These are phyloP conservation scores for Medakamo hakoo DNA, from an alignment of 139 green algal species.

Conservation along the genomic window DNA sequence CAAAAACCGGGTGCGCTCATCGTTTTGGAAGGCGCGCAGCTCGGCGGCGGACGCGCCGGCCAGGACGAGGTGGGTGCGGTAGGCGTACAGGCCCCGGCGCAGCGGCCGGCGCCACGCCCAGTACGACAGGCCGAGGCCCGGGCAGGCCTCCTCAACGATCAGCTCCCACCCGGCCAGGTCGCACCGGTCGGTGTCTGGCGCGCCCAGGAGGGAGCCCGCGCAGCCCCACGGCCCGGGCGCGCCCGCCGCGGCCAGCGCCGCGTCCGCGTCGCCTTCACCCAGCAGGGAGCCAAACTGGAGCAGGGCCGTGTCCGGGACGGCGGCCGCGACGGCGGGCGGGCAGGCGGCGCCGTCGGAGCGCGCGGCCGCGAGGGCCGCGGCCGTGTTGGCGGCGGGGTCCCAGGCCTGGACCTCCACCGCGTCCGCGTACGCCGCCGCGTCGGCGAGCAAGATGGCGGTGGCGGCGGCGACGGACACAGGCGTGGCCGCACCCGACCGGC, in stretches of 20 bases:
- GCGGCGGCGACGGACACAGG: neutral
- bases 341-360: too few relatives aligned
- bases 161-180: slow-evolving; percentile 26
- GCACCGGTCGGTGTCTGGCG: slow-evolving; percentile 3
- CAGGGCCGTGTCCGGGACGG: slow-evolving; percentile 7
- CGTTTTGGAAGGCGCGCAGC: slow-evolving; percentile 39
- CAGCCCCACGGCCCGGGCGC: slow-evolving; percentile 5
- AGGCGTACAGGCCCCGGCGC: slow-evolving; percentile 42
- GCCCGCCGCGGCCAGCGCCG: slow-evolving; percentile 1
- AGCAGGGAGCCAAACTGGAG: slow-evolving; percentile 41
- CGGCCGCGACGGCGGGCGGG: neutral
- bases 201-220: slow-evolving; percentile 23
- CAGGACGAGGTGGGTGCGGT: slow-evolving; percentile 23
- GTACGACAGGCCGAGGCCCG: slow-evolving; percentile 25
- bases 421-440: neutral
- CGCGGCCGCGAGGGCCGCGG: neutral
- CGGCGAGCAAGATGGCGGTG: neutral
- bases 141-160: slow-evolving; percentile 17
- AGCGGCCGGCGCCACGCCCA: slow-evolving; percentile 35
- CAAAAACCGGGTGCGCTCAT: slow-evolving; percentile 16
- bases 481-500: too few relatives aligned
- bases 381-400: neutral
- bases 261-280: slow-evolving; percentile 14
- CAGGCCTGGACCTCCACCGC: neutral
- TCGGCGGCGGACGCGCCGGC: slow-evolving; percentile 24